These are phyloP conservation scores for Amanita rubescens DNA, from an alignment of 768 basidiomycete genomes.

Conservation along the genomic window DNA sequence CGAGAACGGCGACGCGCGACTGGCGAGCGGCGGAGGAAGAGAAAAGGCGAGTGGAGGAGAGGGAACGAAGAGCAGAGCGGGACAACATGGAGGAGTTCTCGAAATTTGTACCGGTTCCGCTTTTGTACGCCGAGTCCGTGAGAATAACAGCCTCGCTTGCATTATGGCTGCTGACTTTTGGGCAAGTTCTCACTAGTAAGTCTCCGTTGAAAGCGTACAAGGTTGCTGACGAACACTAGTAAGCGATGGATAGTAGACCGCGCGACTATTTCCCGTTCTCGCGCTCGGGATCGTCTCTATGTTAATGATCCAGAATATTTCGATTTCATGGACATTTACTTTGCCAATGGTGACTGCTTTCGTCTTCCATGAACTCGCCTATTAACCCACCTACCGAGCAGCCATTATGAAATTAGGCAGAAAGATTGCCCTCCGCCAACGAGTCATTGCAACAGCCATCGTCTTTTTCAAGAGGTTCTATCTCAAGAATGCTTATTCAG, in stretches of 20 bases:
- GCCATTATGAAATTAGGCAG: conserved; percentile 86
- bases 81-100: conserved; percentile 47
- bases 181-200: conserved; percentile 12
- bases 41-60: conserved; percentile 44
- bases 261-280: conserved; percentile 63
- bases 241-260: conserved; percentile 91
- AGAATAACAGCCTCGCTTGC: too few relatives aligned
- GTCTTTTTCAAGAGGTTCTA: conserved; percentile 98
- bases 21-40: conserved; percentile 65
- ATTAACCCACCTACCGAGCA: conserved; percentile 20
- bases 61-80: conserved; percentile 50
- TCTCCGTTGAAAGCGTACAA: neutral
- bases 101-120: conserved; percentile 4
- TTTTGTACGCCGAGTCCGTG: too few relatives aligned
- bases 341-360: conserved; percentile 65
- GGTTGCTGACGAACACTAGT: conserved; percentile 33
- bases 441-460: conserved; percentile 89
- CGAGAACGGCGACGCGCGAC: conserved; percentile 93
- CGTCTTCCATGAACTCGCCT: neutral
- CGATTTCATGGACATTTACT: conserved; percentile 81
- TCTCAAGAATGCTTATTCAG: conserved; percentile 89
- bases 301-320: conserved; percentile 69
- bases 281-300: conserved; percentile 70
- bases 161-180: conserved; percentile 16
- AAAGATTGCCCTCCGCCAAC: conserved; percentile 75